Base-by-base conservation (phyloP, 225 moss, liverwort and hornwort species). In the Thuidium tamariscinum region DNA sequence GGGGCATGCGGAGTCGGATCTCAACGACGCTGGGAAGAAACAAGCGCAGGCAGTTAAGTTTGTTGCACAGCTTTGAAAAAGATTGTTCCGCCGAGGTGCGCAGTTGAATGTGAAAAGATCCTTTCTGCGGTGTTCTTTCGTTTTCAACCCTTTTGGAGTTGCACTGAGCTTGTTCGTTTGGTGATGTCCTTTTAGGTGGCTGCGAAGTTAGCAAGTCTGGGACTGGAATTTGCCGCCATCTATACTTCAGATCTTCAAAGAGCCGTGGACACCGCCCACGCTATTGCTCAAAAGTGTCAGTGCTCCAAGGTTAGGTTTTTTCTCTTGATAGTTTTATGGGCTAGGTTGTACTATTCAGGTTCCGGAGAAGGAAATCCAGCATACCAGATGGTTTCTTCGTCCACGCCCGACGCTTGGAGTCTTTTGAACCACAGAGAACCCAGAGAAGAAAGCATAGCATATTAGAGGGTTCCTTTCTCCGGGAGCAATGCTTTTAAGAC, bases 41-140 rank as follows among this genome's bases (percentile, higher is more conserved):
- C 97, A 97, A 89, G 96, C 95, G 83, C 91, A 93, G 89, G 96
- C 97, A 89, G 97, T 96, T 94, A 95, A 95, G 94, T 91, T 86
- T 89, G 82, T 86, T 87, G 80, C 82, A 83, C 70, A 85, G 80
- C 86, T 51, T 88, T 83, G 67, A 74, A 79, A 75, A 65, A 76
- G n/a, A 80, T 65, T 49, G n/a, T 74, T 60, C 56, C 59, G 63
- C 49, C 52, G 82, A 89, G 93, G 84, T 89, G 93, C 83, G 91
- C 84, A 87, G 82, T 84, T 87, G 83, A 75, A 60, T 83, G 26
- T 67, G 82, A 32, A 44, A 78, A 16, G 42, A 72, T 46, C 42
- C 51, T 66, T 83, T 74, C 64, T 82, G 51, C 82, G 59, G 8
- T 30, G 20, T n/a, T 26, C 48, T 72, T 82, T 76, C 10, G 65